Conservation (phyloP, 2,329 filamentous ascomycete species). For the Paraphoma chrysanthemicola region DNA sequence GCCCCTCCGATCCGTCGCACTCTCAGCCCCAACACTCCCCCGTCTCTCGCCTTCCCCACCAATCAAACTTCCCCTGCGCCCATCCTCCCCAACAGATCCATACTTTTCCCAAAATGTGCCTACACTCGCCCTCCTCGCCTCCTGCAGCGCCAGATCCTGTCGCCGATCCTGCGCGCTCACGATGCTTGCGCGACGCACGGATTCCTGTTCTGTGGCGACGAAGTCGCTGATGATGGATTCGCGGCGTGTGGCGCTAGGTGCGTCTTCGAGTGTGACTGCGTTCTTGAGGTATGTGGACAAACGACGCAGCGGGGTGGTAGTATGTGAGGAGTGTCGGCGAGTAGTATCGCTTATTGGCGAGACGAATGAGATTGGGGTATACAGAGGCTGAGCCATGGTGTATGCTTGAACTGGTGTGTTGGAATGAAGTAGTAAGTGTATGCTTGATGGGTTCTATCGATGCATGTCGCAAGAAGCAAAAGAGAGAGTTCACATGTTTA, state of each 20-base stretch:
- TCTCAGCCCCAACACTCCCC: background rate
- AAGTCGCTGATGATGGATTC: slow-evolving; percentile 1
- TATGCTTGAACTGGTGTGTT: background rate
- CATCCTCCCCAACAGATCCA: background rate
- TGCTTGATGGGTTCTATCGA: background rate
- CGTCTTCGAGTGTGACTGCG: slow-evolving; percentile 3
- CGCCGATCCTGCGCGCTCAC: background rate
- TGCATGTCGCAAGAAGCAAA: background rate
- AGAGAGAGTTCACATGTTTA: background rate
- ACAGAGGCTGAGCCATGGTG: background rate
- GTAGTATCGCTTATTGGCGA: slow-evolving; percentile 4
- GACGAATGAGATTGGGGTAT: slow-evolving; percentile 4
- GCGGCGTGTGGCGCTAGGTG: background rate
- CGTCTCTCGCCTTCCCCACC: background rate
- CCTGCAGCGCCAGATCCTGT: background rate
- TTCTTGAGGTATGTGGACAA: slow-evolving; percentile 3
- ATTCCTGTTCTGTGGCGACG: background rate
- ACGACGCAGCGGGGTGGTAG: background rate
- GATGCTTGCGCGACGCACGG: background rate
- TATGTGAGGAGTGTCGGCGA: background rate
- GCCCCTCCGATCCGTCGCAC: background rate
- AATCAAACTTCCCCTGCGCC: background rate
- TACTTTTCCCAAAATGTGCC: slow-evolving; percentile 1
- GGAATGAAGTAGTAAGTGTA: background rate
- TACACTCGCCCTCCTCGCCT: background rate